phyloP scores from a whole-genome alignment of 495 filamentous ascomycete species.

The Friedmanniomyces simplex region DNA sequence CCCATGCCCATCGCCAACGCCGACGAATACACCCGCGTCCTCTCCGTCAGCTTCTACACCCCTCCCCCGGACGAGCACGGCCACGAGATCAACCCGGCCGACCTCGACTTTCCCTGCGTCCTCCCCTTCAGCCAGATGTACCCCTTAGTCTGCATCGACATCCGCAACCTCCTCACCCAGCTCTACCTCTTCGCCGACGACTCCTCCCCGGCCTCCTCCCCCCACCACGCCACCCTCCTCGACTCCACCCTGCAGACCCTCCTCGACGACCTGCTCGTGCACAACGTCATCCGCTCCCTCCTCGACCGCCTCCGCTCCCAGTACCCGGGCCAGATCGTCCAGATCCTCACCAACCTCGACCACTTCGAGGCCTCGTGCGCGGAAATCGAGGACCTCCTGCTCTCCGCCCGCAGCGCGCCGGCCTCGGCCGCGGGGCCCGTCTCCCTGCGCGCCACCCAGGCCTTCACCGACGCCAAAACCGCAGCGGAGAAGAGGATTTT shows the following conservation, averaged over 20 bases:
- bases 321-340: constrained; percentile 93
- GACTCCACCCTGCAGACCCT: constrained; percentile 77
- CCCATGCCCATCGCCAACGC: constrained; percentile 84
- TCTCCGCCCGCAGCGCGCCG: constrained; percentile 61
- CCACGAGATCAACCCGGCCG: constrained; percentile 37
- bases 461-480: constrained; percentile 84
- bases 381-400: constrained; percentile 74
- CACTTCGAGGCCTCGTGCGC: constrained; percentile 90
- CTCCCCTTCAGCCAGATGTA: constrained; percentile 99
- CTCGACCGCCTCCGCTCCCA: constrained; percentile 83
- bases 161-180: constrained; percentile 90
- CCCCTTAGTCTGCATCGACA: constrained; percentile 92
- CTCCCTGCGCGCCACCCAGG: constrained; percentile 65
- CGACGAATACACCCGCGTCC: constrained; percentile 92
- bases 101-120: constrained; percentile 75
- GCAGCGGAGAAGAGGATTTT: constrained; percentile 96
- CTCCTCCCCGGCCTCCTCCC: constrained; percentile 88
- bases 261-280: constrained; percentile 81
- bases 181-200: constrained; percentile 94
- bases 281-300: constrained; percentile 80
- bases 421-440: constrained; percentile 64
- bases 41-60: constrained; percentile 85
- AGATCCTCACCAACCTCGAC: constrained; percentile 94
- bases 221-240: constrained; percentile 66
- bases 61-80: constrained; percentile 51